Base-by-base conservation (phyloP, 2,329 filamentous ascomycete genomes). In the Exophiala mesophila region DNA sequence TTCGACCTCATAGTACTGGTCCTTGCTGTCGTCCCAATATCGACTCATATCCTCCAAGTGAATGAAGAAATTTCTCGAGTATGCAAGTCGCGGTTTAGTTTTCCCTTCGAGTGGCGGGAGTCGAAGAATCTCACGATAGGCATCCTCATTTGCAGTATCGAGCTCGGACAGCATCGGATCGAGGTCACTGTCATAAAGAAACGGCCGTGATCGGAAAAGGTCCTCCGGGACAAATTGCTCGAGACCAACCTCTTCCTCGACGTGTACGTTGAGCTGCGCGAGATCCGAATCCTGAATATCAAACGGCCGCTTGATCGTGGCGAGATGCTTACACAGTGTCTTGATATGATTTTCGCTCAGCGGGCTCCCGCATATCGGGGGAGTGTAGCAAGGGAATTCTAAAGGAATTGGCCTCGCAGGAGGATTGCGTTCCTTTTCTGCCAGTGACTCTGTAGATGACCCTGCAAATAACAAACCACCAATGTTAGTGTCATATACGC, bases 11-110 rank as follows among this genome's bases (percentile, higher is more conserved):
- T 69, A 69, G 57, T 79, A 79, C 20, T 78, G 61, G 52, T 82
- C 78, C 35, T 73, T 56, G 45, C 71, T 77, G 28, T 66, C 67
- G 55, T 82, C 78, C 78, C 78, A 82, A 55, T 79, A 82, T 49
- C 77, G 74, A 12, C 74, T 67, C 69, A 82, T 69, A 24, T 69
- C 71, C 50, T 80, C 74, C 39, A 82, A 63, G 2, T 69, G 72
- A 38, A 71, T 68, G 71, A 74, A 82, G 59, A 82, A 82, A 42
- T 75, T 78, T 39, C 78, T 67, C 45, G 76, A 70, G 50, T 79
- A 72, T 1, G 72, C 70, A 32, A 82, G 54, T 12, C 73, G 68
- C 4, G 75, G 64, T 13, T 70, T 68, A 40, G 66, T 60, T 10
- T 65, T 65, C 3, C 68, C 68, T 19, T 68, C 63, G 17, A 61